Base-by-base conservation (phyloP, 495 filamentous ascomycete genomes). In the Achaetomiella virescens region DNA sequence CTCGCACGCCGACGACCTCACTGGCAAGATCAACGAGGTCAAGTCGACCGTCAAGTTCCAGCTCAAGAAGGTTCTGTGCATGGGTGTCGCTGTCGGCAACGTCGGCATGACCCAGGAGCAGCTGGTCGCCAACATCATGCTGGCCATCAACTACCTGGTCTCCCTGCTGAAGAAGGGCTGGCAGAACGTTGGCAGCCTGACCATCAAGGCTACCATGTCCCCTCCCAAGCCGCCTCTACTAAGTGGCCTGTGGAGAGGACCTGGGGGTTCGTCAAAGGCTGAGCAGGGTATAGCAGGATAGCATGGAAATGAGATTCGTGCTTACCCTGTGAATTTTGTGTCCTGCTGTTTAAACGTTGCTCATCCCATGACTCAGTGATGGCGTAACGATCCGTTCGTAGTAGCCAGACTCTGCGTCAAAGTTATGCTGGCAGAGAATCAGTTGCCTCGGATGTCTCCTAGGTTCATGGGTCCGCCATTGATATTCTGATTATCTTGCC, bases 41-140 rank as follows among this genome's bases (percentile, higher is more conserved):
- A 96, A 96, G 86, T 93, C 90, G 59, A 98, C 95, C 69, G 97
- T 98, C 83, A 98, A 98, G 84, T 98, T 98, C 84, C 93, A 98
- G 82, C 83, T 98, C 63, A 98, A 97, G 88, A 98, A 98, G 87
- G 93, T 98, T 67, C 83, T 98, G 60, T 98, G 93, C 81, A 88
- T 98, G 78, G 93, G 95, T 84, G 93, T 97, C 66, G 93, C 93
- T 64, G 89, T 98, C 63, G 93, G 93, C 68, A 95, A 98, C 75
- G 95, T 98, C 59, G 90, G 85, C 65, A 97, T 98, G 93, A 87
- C 83, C 59, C 81, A 91, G 81, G 93, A 98, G 69, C 88, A 96
- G 77, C 81, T 98, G 61, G 87, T 97, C 63, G 86, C 83, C 71
- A 98, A 98, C 82, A 89, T 97, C 77, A 83, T 83, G 80, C 78